Evolutionary conservation across 2,329 filamentous ascomycete species (phyloP).

Genomic region (Fusarium lyarnte): DNA sequence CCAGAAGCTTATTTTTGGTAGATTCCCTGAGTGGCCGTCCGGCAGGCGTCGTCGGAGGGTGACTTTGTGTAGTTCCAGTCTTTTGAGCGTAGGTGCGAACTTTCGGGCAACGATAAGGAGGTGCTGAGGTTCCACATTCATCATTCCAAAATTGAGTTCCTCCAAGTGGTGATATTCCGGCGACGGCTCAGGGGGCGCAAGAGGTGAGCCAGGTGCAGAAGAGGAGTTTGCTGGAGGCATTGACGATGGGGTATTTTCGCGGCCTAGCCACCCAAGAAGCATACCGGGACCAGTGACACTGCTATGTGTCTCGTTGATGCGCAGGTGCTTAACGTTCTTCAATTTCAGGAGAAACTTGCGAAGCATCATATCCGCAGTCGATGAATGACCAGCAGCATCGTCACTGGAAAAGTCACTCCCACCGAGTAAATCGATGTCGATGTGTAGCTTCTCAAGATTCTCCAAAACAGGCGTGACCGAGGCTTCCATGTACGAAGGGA

Average conservation of each 20-base stretch:
- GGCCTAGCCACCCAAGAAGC: slow-evolving; percentile 54
- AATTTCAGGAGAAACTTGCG: slow-evolving; percentile 40
- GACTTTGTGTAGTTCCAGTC: slow-evolving; percentile 58
- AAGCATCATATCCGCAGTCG: slow-evolving; percentile 27
- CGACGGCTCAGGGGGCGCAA: slow-evolving; percentile 17
- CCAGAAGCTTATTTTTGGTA: slow-evolving; percentile 51
- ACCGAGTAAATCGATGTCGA: slow-evolving; percentile 41
- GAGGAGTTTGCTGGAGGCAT: neutral
- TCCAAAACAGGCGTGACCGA: slow-evolving; percentile 54
- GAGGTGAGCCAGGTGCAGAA: neutral
- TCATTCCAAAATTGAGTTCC: slow-evolving; percentile 56
- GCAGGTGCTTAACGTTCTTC: slow-evolving; percentile 59
- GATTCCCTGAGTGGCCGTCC: neutral
- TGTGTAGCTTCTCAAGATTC: slow-evolving; percentile 56
- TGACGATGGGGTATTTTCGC: neutral
- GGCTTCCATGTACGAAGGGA: slow-evolving; percentile 52
- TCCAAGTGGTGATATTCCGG: slow-evolving; percentile 49
- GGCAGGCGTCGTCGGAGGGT: slow-evolving; percentile 37
- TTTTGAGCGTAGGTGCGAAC: slow-evolving; percentile 55
- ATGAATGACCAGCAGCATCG: neutral
- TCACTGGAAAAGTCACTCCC: slow-evolving; percentile 5
- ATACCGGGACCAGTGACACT: slow-evolving; percentile 22
- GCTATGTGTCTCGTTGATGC: slow-evolving; percentile 55
- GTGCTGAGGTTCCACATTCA: slow-evolving; percentile 41
- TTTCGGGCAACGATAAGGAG: slow-evolving; percentile 52